Percentiles rank a stretch among this genome's conserved stretches.
Conservation (phyloP, 2,329 filamentous ascomycete species). For the Thelonectria rubi region DNA sequence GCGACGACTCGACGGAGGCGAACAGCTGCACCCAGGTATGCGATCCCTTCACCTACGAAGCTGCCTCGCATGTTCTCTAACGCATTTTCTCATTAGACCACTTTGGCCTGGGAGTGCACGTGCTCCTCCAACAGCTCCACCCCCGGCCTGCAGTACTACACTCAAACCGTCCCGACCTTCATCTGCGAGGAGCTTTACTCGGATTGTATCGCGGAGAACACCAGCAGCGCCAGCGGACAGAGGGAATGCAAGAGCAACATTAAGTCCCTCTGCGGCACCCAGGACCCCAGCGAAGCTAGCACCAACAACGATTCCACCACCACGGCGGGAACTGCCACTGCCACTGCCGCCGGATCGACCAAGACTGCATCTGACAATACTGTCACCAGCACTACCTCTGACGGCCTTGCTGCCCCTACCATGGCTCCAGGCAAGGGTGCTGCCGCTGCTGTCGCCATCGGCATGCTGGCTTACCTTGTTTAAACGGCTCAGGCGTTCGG, state of each 20-base stretch:
- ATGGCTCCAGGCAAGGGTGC: conserved; percentile 58
- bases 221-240: conserved; percentile 55
- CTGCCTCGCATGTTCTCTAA: background rate
- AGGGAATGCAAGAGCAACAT: conserved; percentile 59
- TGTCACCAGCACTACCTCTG: conserved; percentile 49
- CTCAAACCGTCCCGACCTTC: conserved; percentile 61
- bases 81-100: conserved; percentile 43
- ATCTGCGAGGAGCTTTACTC: conserved; percentile 60
- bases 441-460: conserved; percentile 58
- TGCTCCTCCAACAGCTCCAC: conserved; percentile 58
- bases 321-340: conserved; percentile 38
- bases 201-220: conserved; percentile 57
- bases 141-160: conserved; percentile 63
- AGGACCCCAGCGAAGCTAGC: conserved; percentile 40
- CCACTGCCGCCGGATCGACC: conserved; percentile 31
- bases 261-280: conserved; percentile 55
- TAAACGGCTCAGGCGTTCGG: conserved; percentile 44
- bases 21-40: conserved; percentile 61
- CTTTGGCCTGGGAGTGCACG: conserved; percentile 58
- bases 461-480: conserved; percentile 62
- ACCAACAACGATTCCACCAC: conserved; percentile 40
- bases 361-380: conserved; percentile 32
- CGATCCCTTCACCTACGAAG: background rate
- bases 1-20: conserved; percentile 47
- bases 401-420: conserved; percentile 50